These are phyloP conservation scores for Ichthyophthirius multifiliis DNA, from an alignment of 169 alveolate species.

Conservation along the genomic window DNA sequence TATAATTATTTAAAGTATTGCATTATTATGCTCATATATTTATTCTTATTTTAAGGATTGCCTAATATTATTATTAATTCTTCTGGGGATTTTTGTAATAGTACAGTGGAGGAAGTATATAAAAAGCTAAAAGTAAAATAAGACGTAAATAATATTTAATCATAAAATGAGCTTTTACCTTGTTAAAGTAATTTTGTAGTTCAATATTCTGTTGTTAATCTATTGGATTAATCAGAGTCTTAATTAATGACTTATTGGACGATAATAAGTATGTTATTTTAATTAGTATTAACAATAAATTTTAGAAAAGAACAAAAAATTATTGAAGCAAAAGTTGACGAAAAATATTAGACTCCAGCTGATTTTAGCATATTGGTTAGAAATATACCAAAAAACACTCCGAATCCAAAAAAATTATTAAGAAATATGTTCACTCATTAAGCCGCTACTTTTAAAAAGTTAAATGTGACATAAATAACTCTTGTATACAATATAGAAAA, in stretches of 20 bases:
- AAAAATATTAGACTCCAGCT: slow-evolving; percentile 23
- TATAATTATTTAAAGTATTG: slow-evolving; percentile 10
- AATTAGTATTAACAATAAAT: too few relatives aligned
- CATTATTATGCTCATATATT: background rate
- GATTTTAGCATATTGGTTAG: slow-evolving; percentile 38
- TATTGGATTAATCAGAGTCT: too few relatives aligned
- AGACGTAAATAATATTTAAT: background rate
- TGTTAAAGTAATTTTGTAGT: background rate
- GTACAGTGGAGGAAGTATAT: background rate
- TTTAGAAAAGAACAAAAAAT: slow-evolving; percentile 39
- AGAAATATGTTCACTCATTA: slow-evolving; percentile 18
- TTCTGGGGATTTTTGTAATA: background rate
- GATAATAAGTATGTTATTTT: background rate
- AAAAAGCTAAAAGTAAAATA: background rate
- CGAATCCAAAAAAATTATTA: slow-evolving; percentile 27
- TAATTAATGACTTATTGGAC: too few relatives aligned
- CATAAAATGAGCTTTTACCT: background rate
- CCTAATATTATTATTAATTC: background rate
- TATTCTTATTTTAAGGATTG: background rate
- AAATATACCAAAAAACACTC: slow-evolving; percentile 24
- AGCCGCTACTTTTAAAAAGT: background rate
- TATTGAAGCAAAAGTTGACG: slow-evolving; percentile 36
- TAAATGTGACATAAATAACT: slow-evolving; percentile 10
- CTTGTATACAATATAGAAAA: slow-evolving; percentile 35
- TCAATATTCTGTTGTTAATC: background rate